A percentile compares a stretch with the other conserved stretches of the same genome.
These are phyloP conservation scores for Cladophialophora chaetospira DNA, from an alignment of 2,329 filamentous ascomycete species.

Conservation along the genomic window DNA sequence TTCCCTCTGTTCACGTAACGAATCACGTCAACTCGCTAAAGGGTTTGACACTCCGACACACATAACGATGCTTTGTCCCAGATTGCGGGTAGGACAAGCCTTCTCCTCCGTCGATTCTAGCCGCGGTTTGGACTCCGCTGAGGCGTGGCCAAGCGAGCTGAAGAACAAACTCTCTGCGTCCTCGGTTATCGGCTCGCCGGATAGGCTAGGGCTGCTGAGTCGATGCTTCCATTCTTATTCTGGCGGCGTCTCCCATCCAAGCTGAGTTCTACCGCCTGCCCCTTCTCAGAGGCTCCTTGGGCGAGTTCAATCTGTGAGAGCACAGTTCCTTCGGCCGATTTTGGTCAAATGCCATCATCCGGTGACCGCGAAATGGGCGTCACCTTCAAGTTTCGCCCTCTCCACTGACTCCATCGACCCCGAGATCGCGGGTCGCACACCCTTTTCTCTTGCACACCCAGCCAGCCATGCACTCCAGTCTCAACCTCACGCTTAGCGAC, in stretches of 20 bases:
- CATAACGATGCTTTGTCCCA: conserved; percentile 4
- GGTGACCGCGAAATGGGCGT: conserved; percentile 8
- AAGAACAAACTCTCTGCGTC: conserved; percentile 10
- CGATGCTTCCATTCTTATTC: background rate
- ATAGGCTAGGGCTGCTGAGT: background rate
- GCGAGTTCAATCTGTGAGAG: background rate
- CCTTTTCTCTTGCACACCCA: conserved; percentile 1
- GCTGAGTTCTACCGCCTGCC: conserved; percentile 6
- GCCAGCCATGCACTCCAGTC: conserved; percentile 10
- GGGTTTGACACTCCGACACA: conserved; percentile 1
- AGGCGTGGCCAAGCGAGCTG: conserved; percentile 25
- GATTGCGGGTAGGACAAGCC: conserved; percentile 5
- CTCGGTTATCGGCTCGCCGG: conserved; percentile 24
- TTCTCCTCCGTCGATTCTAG: conserved; percentile 1
- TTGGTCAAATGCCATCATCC: conserved; percentile 12
- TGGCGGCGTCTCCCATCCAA: conserved; percentile 11
- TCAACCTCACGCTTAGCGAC: background rate
- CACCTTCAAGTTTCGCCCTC: conserved; percentile 1
- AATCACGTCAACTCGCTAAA: conserved; percentile 7
- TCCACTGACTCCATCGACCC: background rate
- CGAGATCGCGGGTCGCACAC: conserved; percentile 1
- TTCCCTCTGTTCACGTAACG: conserved; percentile 7
- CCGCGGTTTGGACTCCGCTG: conserved; percentile 14
- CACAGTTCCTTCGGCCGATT: conserved; percentile 2
- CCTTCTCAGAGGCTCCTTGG: background rate